Base-by-base conservation (phyloP, 352 stramenopile species). In the Pythium insidiosum region DNA sequence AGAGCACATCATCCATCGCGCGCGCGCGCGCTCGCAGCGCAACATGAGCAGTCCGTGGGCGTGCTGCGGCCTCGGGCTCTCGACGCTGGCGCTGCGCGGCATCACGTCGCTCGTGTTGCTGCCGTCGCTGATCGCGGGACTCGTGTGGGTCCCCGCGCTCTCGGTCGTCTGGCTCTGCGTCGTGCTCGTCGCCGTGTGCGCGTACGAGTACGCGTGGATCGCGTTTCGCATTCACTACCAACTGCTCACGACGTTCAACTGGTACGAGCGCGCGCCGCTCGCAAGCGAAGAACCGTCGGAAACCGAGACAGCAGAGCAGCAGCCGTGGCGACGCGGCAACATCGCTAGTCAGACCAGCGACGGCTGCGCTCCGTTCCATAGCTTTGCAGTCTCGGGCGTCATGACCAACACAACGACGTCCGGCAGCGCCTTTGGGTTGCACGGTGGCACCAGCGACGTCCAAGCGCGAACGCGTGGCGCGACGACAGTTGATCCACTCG, bases 151-250 rank as follows among this genome's bases (percentile, higher is more conserved):
- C 5, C 45, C 51, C 10, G 31, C 44, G 6, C 28, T 52, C 16
- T 30, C 51, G 0, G 35, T 54, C 12, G 25, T 47, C 18, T 50
- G 30, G 43, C 38, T 60, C 18, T 54, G 44, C 25, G 38, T 54
- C 19, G 12, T 60, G 26, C 31, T 60, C 30, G 45, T 48, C 15
- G 50, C 44, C 12, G 18, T 50, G 11, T 56, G 53, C 37, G 10
- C 35, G 13, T 60, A 61, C 18, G 56, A 64, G 23, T 64, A 52
- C 31, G 45, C 56, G 24, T 64, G 56, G 56, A 24, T 64, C 31
- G 56, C 56, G 19, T 56, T 61, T 43, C 56, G 56, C 22, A 53
- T 64, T 33, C 56, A 64, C 29, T 56, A 46, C 50, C 56, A 55
- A 12, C n/a, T 64, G 5, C 23, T 59, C n/a, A 42, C 38, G 23